These are phyloP conservation scores for Colletotrichum sp. DNA, from an alignment of 2,329 filamentous ascomycete genomes.

Conservation along the genomic window DNA sequence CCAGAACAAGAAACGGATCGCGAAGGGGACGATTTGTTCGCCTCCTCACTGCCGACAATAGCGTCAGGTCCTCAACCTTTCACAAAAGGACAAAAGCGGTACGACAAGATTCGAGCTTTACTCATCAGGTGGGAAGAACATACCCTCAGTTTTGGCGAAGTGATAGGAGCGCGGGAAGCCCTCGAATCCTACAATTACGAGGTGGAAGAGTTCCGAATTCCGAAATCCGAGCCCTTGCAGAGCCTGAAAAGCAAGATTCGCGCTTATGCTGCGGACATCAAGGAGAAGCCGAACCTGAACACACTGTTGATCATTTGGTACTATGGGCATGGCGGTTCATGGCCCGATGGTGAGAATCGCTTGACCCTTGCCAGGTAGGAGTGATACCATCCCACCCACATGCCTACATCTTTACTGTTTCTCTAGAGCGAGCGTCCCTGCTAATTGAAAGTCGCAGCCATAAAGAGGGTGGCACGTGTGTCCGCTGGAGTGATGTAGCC, in stretches of 20 bases:
- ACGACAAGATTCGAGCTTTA: too few relatives aligned
- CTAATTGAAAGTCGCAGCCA: background rate
- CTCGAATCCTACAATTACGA: background rate
- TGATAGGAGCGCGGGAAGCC: background rate
- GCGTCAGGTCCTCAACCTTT: too few relatives aligned
- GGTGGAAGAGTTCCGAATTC: background rate
- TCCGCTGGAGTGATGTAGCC: background rate
- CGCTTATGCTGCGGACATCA: background rate
- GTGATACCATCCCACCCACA: background rate
- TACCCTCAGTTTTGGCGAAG: too few relatives aligned
- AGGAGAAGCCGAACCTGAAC: background rate
- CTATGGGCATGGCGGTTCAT: background rate
- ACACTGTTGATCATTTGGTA: background rate
- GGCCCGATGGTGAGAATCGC: background rate
- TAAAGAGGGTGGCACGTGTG: background rate
- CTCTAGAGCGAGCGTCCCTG: background rate
- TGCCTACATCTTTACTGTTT: background rate
- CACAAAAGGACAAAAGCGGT: too few relatives aligned
- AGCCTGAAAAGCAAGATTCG: background rate
- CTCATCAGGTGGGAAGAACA: too few relatives aligned
- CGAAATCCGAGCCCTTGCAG: background rate
- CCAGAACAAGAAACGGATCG: too few relatives aligned
- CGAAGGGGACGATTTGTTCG: too few relatives aligned
- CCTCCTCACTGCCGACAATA: too few relatives aligned
- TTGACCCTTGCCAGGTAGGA: background rate